Base-by-base conservation (phyloP, 2,329 filamentous ascomycete genomes). In the Stachybotrys elegans region DNA sequence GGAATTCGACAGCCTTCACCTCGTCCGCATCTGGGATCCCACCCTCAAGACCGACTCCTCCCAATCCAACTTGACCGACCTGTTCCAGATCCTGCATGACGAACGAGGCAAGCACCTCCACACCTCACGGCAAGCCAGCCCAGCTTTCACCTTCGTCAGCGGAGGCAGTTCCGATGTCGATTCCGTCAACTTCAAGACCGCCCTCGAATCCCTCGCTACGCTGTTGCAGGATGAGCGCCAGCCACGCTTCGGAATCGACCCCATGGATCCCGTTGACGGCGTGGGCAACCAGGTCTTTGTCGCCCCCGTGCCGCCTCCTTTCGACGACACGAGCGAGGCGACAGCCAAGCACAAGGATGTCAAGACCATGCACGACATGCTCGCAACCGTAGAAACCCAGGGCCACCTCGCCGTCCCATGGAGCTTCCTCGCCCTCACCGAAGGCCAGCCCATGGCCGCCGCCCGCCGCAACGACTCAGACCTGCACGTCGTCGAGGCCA, bases 1-100 rank as follows among this genome's bases (percentile, higher is more conserved):
- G 44, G 58, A 62, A 6, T 66, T 67, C 2, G 63, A 65, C 13
- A 68, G 66, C n/a, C 66, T 78, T 3, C 67, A 57, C 22, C 51
- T 83, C 21, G 64, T 76, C 38, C 83, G 81, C 49, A 58, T 81
- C 11, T 84, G 79, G 78, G 80, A 85, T 57, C 81, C 81, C 1
- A 82, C 68, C 61, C 64, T 84, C 20, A 78, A 84, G 56, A 55
- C 66, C 6, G 43, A 43, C 20, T 54, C 61, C 13, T 67, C 40
- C 43, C 53, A 48, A 48, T 39, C 44, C 13, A 42, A 50, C 23
- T 45, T 60, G 0, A 51, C 45, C 3, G 43, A 52, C 13, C 49
- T 59, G 35, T 50, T 62, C 17, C 13, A 54, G 8, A 38, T 49
- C n/a, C 52, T 57, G 11, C 44, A 43, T 22, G 13, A 48, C 6